Percentiles rank a stretch among this genome's conserved stretches.
phyloP scores from a whole-genome alignment of 169 alveolate genomes.

The Plasmodium vinckei region DNA sequence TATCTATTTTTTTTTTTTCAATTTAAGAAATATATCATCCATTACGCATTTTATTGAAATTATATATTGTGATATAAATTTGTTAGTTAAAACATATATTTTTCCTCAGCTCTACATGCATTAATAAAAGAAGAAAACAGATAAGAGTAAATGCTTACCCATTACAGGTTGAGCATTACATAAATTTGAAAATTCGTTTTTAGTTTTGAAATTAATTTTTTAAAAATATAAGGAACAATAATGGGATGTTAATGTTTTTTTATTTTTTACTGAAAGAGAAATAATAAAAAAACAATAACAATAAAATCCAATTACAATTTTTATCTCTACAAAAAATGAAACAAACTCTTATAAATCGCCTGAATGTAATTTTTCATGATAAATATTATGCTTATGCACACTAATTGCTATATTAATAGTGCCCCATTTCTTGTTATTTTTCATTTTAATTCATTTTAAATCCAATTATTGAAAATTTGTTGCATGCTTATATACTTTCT shows the following conservation, averaged over 20 bases:
- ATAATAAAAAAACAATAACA: background rate
- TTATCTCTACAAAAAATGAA: slow-evolving; percentile 40
- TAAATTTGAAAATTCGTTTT: slow-evolving; percentile 9
- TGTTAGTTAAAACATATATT: too few relatives aligned
- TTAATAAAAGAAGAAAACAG: too few relatives aligned
- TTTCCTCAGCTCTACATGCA: too few relatives aligned
- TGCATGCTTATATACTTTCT: background rate
- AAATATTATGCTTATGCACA: background rate
- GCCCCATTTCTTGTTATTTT: too few relatives aligned
- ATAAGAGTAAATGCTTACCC: background rate
- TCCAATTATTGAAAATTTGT: too few relatives aligned
- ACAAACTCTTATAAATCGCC: slow-evolving; percentile 50
- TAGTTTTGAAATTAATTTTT: slow-evolving; percentile 8
- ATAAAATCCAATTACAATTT: slow-evolving; percentile 8
- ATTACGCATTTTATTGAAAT: too few relatives aligned
- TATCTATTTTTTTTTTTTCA: too few relatives aligned
- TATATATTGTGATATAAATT: too few relatives aligned
- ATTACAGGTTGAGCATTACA: slow-evolving; percentile 11
- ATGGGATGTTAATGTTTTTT: background rate
- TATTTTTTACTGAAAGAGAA: background rate
- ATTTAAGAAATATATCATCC: too few relatives aligned
- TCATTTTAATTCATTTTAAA: too few relatives aligned
- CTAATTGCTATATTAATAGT: background rate
- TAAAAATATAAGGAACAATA: slow-evolving; percentile 6
- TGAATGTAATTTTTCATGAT: slow-evolving; percentile 36